Evolutionary conservation across 495 filamentous ascomycete species (phyloP).

Genomic region (Amorphotheca resinae): DNA sequence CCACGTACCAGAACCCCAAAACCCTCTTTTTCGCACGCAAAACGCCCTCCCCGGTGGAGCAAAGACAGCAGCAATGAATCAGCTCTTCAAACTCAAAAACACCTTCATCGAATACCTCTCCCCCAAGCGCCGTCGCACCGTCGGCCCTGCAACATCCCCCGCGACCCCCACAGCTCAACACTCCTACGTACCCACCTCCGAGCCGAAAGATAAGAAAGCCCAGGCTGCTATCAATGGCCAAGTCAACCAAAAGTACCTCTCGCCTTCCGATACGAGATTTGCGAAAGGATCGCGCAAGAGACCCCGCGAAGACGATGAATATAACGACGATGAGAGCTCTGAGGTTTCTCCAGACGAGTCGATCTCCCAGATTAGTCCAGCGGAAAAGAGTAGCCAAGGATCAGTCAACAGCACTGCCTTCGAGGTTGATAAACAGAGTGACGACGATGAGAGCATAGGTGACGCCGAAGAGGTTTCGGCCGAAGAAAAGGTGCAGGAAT

Average conservation of each 20-base stretch:
- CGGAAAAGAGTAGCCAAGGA: not conserved
- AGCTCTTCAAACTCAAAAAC: conserved; percentile 12
- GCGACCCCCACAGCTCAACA: not conserved
- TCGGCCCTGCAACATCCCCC: conserved; percentile 8
- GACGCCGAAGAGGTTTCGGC: conserved; percentile 8
- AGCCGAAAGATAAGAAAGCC: conserved; percentile 9
- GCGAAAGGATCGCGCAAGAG: conserved; percentile 15
- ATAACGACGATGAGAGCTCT: conserved; percentile 1
- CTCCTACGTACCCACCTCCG: conserved; percentile 7
- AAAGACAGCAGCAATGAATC: conserved; percentile 11
- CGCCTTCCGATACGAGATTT: conserved; percentile 9
- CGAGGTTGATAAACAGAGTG: conserved; percentile 8
- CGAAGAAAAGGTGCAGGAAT: conserved; percentile 17
- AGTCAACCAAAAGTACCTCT: conserved; percentile 9
- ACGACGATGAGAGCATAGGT: not conserved
- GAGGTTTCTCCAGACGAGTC: conserved; percentile 10
- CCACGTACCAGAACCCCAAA: no score
- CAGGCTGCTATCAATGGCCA: conserved; percentile 2
- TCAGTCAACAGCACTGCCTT: not conserved
- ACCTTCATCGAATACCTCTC: conserved; percentile 13
- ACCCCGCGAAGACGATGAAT: conserved; percentile 6
- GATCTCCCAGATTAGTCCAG: not conserved
- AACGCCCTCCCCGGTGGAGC: no score
- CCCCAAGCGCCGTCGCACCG: conserved; percentile 18
- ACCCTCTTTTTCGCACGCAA: no score